These are phyloP conservation scores for Colletotrichum aenigma DNA, from an alignment of 2,329 filamentous ascomycete genomes.

Conservation along the genomic window DNA sequence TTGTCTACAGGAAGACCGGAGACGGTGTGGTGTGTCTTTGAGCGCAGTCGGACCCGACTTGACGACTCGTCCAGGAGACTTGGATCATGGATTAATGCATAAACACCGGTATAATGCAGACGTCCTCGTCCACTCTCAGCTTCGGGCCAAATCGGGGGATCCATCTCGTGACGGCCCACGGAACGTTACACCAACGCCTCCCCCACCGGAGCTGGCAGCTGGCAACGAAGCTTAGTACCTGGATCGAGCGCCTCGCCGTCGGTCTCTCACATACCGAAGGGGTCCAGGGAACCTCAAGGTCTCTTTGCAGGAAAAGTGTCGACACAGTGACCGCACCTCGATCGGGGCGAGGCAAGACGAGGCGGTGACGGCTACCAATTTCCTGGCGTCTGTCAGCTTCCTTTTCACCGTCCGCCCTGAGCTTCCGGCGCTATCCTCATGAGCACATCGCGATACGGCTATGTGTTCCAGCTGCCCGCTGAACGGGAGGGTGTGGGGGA, in stretches of 20 bases:
- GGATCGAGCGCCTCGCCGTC: not conserved
- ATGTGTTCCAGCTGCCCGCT: not conserved
- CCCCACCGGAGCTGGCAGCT: slow-evolving; percentile 2
- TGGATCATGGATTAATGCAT: slow-evolving; percentile 8
- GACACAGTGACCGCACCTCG: not conserved
- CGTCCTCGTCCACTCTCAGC: not conserved
- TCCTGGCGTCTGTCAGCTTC: not conserved
- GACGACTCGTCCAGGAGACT: not conserved
- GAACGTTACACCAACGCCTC: slow-evolving; percentile 11
- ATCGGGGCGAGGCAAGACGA: not conserved
- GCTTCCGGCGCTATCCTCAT: not conserved
- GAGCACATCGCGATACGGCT: not conserved
- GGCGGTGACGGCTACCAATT: not conserved
- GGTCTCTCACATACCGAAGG: slow-evolving; percentile 1
- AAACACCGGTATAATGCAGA: not conserved
- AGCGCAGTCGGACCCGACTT: not conserved
- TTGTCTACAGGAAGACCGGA: not conserved
- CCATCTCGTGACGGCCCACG: slow-evolving; percentile 7
- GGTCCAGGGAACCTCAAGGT: not conserved
- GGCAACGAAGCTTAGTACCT: not conserved
- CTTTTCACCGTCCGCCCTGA: not conserved
- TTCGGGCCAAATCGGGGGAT: not conserved
- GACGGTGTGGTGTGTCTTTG: not conserved
- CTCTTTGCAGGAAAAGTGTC: not conserved
- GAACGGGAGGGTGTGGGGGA: slow-evolving; percentile 5